Evolutionary conservation across 768 basidiomycete genomes (phyloP).

Genomic region (Pleurotus salmoneostramineus): DNA sequence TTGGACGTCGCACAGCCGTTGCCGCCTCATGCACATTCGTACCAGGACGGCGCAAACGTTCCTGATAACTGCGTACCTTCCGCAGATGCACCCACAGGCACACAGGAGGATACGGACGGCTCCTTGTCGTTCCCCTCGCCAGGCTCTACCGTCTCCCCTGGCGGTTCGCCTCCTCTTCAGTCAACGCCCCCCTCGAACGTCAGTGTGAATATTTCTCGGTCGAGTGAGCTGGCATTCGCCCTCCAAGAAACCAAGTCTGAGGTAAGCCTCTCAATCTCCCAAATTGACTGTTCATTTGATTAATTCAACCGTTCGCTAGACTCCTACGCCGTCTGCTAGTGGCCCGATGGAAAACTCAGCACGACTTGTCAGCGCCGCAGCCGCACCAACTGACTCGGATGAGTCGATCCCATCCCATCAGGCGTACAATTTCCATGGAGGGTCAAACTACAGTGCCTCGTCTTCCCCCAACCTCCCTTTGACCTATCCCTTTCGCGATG

Average conservation of each 20-base stretch:
- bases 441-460: neutral
- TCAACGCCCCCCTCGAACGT: slow-evolving; percentile 10
- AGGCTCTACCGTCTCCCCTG: slow-evolving; percentile 39
- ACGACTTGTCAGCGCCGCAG: neutral
- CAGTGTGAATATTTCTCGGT: slow-evolving; percentile 25
- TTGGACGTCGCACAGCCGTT: slow-evolving; percentile 26
- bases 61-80: neutral
- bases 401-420: neutral
- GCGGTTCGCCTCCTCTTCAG: slow-evolving; percentile 23
- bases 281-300: neutral
- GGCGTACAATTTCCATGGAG: neutral
- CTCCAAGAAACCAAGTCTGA: slow-evolving; percentile 20
- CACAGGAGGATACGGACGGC: neutral
- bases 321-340: neutral
- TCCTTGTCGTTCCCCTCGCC: slow-evolving; percentile 37
- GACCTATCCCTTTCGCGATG: neutral
- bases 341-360: neutral
- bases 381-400: neutral
- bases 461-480: neutral
- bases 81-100: neutral
- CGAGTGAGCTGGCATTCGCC: slow-evolving; percentile 33
- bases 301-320: neutral
- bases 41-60: neutral
- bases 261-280: neutral
- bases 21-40: slow-evolving; percentile 21